These are phyloP conservation scores for Curvularia sp. DNA, from an alignment of 2,329 filamentous ascomycete genomes.

Conservation along the genomic window DNA sequence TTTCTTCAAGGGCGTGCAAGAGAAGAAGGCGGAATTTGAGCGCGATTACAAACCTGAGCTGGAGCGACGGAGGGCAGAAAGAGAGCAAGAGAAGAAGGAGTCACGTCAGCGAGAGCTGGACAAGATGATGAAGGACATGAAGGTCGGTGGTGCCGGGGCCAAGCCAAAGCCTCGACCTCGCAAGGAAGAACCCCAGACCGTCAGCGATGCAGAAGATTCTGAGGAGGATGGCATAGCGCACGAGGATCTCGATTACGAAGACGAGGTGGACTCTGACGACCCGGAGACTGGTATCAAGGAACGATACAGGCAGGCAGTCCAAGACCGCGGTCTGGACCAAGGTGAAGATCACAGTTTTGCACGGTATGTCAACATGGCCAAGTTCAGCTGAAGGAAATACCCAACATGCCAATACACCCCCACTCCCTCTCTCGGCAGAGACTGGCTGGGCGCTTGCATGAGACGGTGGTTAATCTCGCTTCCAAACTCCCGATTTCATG, in stretches of 20 bases:
- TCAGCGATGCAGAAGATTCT: constrained; percentile 60
- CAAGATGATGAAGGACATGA: constrained; percentile 95
- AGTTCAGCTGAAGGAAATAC: constrained; percentile 39
- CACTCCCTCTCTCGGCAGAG: background rate
- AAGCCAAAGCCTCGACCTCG: constrained; percentile 46
- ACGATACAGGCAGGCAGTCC: constrained; percentile 78
- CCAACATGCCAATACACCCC: constrained; percentile 17
- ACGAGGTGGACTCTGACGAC: constrained; percentile 66
- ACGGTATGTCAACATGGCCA: constrained; percentile 55
- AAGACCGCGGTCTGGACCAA: constrained; percentile 54
- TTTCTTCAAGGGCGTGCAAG: constrained; percentile 88
- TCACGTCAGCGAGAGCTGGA: constrained; percentile 81
- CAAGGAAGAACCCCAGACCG: constrained; percentile 58
- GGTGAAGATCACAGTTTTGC: constrained; percentile 61
- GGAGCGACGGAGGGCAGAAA: constrained; percentile 75
- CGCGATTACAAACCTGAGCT: constrained; percentile 92
- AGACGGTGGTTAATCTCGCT: constrained; percentile 17
- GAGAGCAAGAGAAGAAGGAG: constrained; percentile 76
- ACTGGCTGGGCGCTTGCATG: constrained; percentile 2
- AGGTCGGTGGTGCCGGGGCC: constrained; percentile 54
- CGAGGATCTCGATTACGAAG: constrained; percentile 59
- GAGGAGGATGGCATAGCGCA: constrained; percentile 63
- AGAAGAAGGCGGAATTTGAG: constrained; percentile 88
- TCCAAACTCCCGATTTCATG: constrained; percentile 17
- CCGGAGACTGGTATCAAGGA: constrained; percentile 70